Base-by-base conservation (phyloP, 352 stramenopile species). In the Globisporangium cylindrosporum region DNA sequence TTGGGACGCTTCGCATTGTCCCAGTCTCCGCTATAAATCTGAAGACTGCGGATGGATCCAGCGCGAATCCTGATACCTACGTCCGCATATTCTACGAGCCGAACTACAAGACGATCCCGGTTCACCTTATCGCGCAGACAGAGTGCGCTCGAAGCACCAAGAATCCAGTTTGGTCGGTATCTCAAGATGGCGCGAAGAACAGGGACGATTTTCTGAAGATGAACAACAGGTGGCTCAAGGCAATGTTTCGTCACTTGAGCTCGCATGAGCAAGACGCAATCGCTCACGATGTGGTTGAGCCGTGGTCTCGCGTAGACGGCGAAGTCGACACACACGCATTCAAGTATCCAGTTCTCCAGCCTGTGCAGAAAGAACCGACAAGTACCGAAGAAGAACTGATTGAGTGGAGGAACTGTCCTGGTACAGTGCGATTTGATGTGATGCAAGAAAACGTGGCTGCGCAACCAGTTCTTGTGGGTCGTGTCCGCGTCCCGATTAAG, bases 61-160 rank as follows among this genome's bases (percentile, higher is more conserved):
- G 10, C 6, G 41, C 48, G 14, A 48, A 27, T 36, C 61, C 67
- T 6, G 72, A 77, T 27, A 63, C 72, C 18, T 78, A 71, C 24
- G 75, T 81, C 9, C 68, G 70, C 9, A 59, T 81, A 14, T 76
- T 66, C 43, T 81, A 81, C 51, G 75, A 81, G 67, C 73, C 75
- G 4, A 73, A 79, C 38, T 81, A 71, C 68, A 81, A 81, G 48
- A 69, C 74, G 9, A 68, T 81, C 18, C 72, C 75, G 18, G 71
- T 73, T 20, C 73, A 69, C 8, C 58, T 79, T 22, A 66, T 81
- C 53, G 75, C 75, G 5, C 66, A 74, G 59, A 78, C 75, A 10
- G 73, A 77, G 49, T 73, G 64, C 36, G 72, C 67, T 29, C 43
- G 61, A 9, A 55, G 55, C 20, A 64, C 60, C 1, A n/a, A 27